These are phyloP conservation scores for Boletus rufocinnamomeus DNA, from an alignment of 768 basidiomycete genomes.

Conservation along the genomic window DNA sequence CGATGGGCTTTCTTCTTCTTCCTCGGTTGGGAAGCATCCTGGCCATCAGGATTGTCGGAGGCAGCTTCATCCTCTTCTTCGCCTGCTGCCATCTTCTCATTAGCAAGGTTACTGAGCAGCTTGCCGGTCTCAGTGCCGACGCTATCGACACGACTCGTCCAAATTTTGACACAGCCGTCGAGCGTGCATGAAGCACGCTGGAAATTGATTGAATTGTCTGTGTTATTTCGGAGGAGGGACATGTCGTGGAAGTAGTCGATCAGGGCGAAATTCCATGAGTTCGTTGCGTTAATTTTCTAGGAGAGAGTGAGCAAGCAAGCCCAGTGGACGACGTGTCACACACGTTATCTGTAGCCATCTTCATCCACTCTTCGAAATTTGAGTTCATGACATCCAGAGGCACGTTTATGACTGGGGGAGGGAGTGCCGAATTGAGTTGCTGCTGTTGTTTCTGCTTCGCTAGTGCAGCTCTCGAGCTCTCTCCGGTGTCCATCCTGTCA, in stretches of 20 bases:
- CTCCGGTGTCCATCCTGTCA: slow-evolving; percentile 40
- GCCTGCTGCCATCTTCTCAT: slow-evolving; percentile 58
- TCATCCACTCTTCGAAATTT: slow-evolving; percentile 99
- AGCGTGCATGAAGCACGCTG: slow-evolving; percentile 97
- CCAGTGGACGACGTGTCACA: slow-evolving; percentile 2
- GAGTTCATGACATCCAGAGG: slow-evolving; percentile 85
- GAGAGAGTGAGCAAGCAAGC: slow-evolving; percentile 13
- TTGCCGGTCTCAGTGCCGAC: slow-evolving; percentile 97
- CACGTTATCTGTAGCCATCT: slow-evolving; percentile 98
- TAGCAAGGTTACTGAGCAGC: slow-evolving; percentile 83
- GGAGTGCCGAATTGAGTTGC: slow-evolving; percentile 60
- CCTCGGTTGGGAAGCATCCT: slow-evolving; percentile 55
- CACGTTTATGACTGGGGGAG: slow-evolving; percentile 57
- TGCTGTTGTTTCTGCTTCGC: slow-evolving; percentile 59
- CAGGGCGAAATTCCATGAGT: slow-evolving; percentile 97
- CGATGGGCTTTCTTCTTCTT: slow-evolving; percentile 69
- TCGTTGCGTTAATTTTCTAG: slow-evolving; percentile 98
- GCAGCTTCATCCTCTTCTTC: slow-evolving; percentile 61
- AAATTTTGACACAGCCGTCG: slow-evolving; percentile 99
- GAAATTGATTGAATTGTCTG: slow-evolving; percentile 97
- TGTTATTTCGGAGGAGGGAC: slow-evolving; percentile 89
- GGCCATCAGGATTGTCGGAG: slow-evolving; percentile 65
- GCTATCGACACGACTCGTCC: slow-evolving; percentile 96
- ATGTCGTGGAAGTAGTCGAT: slow-evolving; percentile 99
- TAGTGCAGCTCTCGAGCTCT: slow-evolving; percentile 44